Evolutionary conservation across 2,329 filamentous ascomycete genomes (phyloP), one percentile per base, ranked within the genome.

Genomic region (Karstenula rhodostoma): DNA sequence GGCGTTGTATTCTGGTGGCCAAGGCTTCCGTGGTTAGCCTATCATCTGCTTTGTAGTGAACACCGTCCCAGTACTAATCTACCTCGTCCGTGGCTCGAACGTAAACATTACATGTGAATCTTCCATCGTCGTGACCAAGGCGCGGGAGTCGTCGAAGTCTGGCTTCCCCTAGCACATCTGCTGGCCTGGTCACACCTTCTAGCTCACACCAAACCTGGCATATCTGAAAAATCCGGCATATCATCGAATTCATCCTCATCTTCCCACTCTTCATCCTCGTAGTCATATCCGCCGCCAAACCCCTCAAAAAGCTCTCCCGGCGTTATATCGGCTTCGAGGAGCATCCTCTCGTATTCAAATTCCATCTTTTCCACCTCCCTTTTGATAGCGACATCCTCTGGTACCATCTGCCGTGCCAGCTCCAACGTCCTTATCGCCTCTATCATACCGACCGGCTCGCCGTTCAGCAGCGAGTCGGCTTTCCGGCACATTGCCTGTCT

Each of bases 161-260:
- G n/a, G n/a, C n/a, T 29, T 13, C 10, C 19, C 19, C 4, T 44
- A 44, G 7, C 25, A 22, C 43, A 25, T 25, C 7, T 46, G 22
- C 10, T 27, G 4, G 23, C 44, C 25, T 4, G 19, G 15, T 6
- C 25, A 6, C 6, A 17, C 44, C 6, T 44, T 10, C 7, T 19
- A 4, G 42, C 19, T 47, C 15, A 47, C 10, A 47, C 44, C 44
- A 29, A 13, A 22, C 22, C 47, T 15, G 47, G 47, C 47, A 49
- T 49, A 49, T 49, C 47, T 17, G 47, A 27, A 33, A 33, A 49
- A 27, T 49, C 47, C 15, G 44, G 44, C 44, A 48, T 48, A n/a
- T 50, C 48, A 22, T 19, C 48, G 32, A 22, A 19, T 9, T 37
- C 48, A 50, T 37, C 48, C 4, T 50, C 35, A 17, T 40, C 35